Base-by-base conservation (phyloP, 768 basidiomycete genomes). In the Rhodosporidiobolus sp. region DNA sequence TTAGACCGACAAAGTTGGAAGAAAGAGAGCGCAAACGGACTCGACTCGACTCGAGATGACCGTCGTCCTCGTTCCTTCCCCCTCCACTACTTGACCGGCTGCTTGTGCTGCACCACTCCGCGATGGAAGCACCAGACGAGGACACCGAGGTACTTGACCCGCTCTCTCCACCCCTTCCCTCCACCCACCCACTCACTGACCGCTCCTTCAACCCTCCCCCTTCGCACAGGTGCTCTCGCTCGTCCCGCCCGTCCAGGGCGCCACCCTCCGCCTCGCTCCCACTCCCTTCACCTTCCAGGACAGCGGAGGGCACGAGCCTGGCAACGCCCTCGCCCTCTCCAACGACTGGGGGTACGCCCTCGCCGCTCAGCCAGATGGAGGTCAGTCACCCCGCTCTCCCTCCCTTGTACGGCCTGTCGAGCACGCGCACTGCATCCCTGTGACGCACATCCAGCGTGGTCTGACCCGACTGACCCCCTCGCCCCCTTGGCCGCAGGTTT, bases 331-430 rank as follows among this genome's bases (percentile, higher is more conserved):
- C 24, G 63, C 70, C 10, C 53, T 76, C 46, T 63, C 59, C 38
- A 77, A 75, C 55, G 77, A 75, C 0, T 75, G 67, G 60, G 78
- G 77, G 0, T 75, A 64, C 56, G 59, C 49, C 7, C 67, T 72
- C 24, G 73, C 55, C 0, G 75, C 35, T 4, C 1, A 6, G 2
- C 14, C 16, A 1, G 22, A 11, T 2, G 9, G 8, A 5, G 63
- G 69, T 71, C 9, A 64, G 63, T 63, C 30, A 4, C n/a, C 57
- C 9, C 12, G 16, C 57, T 45, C 48, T 59, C 11, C 8, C 12
- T 35, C 38, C 58, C 26, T 4, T 20, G n/a, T n/a, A n/a, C 16
- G 28, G 48, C 32, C 32, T 50, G n/a, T 17, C 32, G 17, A 4
- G 11, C 24, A 24, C 24, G 28, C 55, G 30, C 6, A 45, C 28